phyloP scores from a whole-genome alignment of 78 protist genomes.

The slime mould (Dictyostelium discoideum) region DNA sequence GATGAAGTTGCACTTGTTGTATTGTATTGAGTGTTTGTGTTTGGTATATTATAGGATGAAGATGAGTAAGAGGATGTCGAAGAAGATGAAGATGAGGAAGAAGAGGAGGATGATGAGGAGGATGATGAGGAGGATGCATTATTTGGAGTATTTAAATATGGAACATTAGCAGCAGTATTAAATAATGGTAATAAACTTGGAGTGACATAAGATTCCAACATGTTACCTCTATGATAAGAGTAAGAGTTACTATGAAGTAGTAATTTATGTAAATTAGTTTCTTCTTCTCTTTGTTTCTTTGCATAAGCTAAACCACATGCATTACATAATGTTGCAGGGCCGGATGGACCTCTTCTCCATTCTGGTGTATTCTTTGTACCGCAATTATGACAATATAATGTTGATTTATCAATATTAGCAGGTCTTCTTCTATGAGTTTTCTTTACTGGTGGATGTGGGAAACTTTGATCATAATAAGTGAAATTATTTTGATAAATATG shows the following conservation, averaged over 20 bases:
- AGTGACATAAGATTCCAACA: constrained; percentile 48
- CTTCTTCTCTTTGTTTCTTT: constrained; percentile 75
- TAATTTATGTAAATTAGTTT: constrained; percentile 53
- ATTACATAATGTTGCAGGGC: constrained; percentile 80
- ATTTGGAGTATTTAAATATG: neutral
- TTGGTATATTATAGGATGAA: constrained; percentile 14
- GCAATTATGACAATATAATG: constrained; percentile 73
- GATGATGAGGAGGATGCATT: neutral
- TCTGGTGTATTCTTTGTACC: constrained; percentile 78
- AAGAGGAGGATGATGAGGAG: neutral
- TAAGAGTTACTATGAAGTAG: constrained; percentile 40
- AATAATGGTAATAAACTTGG: constrained; percentile 35
- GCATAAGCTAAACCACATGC: constrained; percentile 82
- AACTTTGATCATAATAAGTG: constrained; percentile 37
- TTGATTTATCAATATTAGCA: constrained; percentile 73
- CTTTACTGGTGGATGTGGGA: constrained; percentile 35
- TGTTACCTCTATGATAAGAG: constrained; percentile 53
- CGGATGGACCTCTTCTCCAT: constrained; percentile 80
- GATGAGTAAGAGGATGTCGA: neutral
- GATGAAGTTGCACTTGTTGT: neutral
- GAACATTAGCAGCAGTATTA: constrained; percentile 45
- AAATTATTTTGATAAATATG: constrained; percentile 22
- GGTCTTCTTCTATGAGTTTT: constrained; percentile 81
- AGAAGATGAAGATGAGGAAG: neutral
- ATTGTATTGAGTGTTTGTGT: neutral